These are phyloP conservation scores for Allium sativum DNA, from an alignment of 106 monocot species.

Conservation along the genomic window DNA sequence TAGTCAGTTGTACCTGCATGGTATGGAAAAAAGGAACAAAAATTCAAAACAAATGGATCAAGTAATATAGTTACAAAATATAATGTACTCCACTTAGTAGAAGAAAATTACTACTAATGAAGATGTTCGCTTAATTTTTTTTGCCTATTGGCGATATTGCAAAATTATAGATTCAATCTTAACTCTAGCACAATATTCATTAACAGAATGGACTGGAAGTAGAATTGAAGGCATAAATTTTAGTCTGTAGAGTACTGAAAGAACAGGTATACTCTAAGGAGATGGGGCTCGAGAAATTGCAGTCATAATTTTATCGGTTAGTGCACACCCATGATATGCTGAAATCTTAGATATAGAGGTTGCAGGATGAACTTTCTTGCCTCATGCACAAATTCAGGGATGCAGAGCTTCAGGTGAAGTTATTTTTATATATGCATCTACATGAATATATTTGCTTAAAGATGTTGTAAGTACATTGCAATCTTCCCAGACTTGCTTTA, in stretches of 20 bases:
- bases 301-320: constrained; percentile 45
- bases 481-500: no score
- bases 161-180: no score
- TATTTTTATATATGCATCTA: neutral
- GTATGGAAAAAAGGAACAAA: no score
- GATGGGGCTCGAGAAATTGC: constrained; percentile 47
- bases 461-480: no score
- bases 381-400: constrained; percentile 53
- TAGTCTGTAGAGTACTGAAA: constrained; percentile 42
- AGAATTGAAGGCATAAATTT: constrained; percentile 53
- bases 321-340: constrained; percentile 26
- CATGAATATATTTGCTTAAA: neutral
- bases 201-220: constrained; percentile 42
- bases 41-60: no score
- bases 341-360: constrained; percentile 11
- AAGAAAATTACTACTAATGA: no score
- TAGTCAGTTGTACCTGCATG: no score
- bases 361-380: constrained; percentile 60
- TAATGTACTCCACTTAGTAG: no score
- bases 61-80: no score
- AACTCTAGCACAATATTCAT: neutral
- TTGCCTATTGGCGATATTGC: no score
- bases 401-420: constrained; percentile 54
- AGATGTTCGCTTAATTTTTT: no score
- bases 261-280: constrained; percentile 64